A percentile compares a stretch with the other conserved stretches of the same genome.
Evolutionary conservation across 176 grass and related monocot species (phyloP).

Genomic region (Phoenix roebelenii): DNA sequence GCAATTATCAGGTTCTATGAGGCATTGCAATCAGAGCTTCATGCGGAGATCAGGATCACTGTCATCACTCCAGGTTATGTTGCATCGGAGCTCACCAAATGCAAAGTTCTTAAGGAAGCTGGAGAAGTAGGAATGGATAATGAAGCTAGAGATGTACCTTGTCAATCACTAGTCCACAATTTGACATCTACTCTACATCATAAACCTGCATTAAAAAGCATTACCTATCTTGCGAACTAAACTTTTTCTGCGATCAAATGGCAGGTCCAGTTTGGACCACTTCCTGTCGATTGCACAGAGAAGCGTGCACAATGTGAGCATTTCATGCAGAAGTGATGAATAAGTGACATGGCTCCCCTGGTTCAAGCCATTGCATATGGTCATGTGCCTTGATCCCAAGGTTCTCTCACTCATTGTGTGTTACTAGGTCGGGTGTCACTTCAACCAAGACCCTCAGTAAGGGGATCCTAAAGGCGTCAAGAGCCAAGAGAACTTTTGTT

Average conservation of each 20-base stretch:
- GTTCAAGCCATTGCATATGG: constrained; percentile 47
- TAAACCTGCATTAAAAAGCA: too few relatives aligned
- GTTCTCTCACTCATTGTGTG: constrained; percentile 17
- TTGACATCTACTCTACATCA: too few relatives aligned
- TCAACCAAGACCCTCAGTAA: constrained; percentile 10
- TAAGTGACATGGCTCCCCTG: constrained; percentile 49
- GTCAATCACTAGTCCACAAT: too few relatives aligned
- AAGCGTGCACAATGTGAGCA: constrained; percentile 36
- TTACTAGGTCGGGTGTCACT: constrained; percentile 3
- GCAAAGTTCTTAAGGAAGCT: constrained; percentile 26
- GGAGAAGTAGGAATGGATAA: constrained; percentile 37
- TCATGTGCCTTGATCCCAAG: constrained; percentile 47
- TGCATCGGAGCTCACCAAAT: constrained; percentile 59
- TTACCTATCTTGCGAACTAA: too few relatives aligned
- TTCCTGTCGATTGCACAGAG: constrained; percentile 40
- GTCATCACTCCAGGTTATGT: constrained; percentile 52
- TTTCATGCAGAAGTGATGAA: constrained; percentile 24
- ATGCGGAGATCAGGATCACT: constrained; percentile 37
- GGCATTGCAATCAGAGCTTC: constrained; percentile 36
- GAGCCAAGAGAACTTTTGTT: constrained; percentile 17
- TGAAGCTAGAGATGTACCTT: constrained; percentile 30
- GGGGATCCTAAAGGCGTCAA: constrained; percentile 27
- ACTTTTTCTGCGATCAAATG: background rate
- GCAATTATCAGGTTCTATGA: constrained; percentile 61
- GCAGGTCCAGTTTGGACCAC: constrained; percentile 47